These are phyloP conservation scores for Phaffia rhodozyma DNA, from an alignment of 1,284 basidiomycete species.

Conservation along the genomic window DNA sequence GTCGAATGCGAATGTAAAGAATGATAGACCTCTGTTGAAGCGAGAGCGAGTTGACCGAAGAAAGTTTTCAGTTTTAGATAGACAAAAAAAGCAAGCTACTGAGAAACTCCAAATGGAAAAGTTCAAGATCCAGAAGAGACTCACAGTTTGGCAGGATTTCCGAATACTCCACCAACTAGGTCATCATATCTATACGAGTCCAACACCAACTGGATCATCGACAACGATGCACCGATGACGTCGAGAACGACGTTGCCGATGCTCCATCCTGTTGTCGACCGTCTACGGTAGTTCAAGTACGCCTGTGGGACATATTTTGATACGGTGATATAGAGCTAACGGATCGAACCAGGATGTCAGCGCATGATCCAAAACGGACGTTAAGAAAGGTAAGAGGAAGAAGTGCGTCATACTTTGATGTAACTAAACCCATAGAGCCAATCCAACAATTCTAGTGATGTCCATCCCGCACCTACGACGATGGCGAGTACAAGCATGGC, in stretches of 20 bases:
- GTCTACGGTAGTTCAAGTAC: conserved; percentile 29
- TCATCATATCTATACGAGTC: conserved; percentile 7
- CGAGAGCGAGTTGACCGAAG: background rate
- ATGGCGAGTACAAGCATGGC: conserved; percentile 24
- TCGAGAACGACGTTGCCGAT: conserved; percentile 31
- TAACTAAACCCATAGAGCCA: conserved; percentile 31
- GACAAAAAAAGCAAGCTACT: background rate
- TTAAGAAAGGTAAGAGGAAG: background rate
- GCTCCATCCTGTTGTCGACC: conserved; percentile 31
- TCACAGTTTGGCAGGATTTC: conserved; percentile 15
- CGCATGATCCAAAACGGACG: conserved; percentile 26
- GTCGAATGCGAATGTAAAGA: conserved; percentile 13
- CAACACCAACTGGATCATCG: conserved; percentile 33
- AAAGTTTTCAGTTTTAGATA: background rate
- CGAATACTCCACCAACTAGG: background rate
- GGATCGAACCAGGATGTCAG: conserved; percentile 30
- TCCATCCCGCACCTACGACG: background rate
- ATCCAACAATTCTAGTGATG: conserved; percentile 28
- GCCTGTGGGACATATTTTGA: conserved; percentile 36
- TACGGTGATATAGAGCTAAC: conserved; percentile 29
- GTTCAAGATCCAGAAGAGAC: background rate
- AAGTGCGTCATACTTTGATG: conserved; percentile 24
- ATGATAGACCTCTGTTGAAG: background rate
- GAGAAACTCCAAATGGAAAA: background rate
- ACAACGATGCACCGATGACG: conserved; percentile 30